phyloP scores from a whole-genome alignment of 768 basidiomycete species.

The Russula earlei region DNA sequence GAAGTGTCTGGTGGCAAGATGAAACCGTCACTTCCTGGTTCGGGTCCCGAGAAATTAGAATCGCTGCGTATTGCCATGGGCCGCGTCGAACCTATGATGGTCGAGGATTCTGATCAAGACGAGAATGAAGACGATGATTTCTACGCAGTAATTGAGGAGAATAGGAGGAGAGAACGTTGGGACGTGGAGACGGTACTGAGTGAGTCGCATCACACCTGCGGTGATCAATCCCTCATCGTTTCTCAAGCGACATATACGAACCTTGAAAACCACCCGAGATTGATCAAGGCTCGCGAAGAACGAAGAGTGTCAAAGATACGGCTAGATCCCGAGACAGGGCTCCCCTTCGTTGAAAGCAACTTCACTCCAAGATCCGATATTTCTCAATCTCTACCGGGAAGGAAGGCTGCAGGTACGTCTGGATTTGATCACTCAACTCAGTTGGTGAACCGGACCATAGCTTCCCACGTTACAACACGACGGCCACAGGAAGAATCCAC shows the following conservation, averaged over 20 bases:
- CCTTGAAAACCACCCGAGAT: slow-evolving; percentile 89
- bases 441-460: slow-evolving; percentile 26
- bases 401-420: not conserved
- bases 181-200: slow-evolving; percentile 95
- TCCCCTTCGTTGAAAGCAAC: slow-evolving; percentile 46
- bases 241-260: slow-evolving; percentile 87
- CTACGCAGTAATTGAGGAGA: slow-evolving; percentile 31
- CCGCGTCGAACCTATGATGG: slow-evolving; percentile 49
- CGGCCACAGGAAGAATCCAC: slow-evolving; percentile 69
- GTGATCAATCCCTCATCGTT: not conserved
- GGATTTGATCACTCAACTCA: not conserved
- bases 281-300: slow-evolving; percentile 61
- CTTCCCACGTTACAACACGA: slow-evolving; percentile 42
- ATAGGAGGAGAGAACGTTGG: slow-evolving; percentile 73
- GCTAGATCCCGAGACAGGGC: slow-evolving; percentile 68
- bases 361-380: slow-evolving; percentile 14
- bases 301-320: slow-evolving; percentile 52
- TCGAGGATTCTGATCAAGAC: slow-evolving; percentile 35
- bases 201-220: slow-evolving; percentile 33
- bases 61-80: slow-evolving; percentile 72
- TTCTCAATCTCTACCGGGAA: slow-evolving; percentile 7
- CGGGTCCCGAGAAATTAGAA: slow-evolving; percentile 69
- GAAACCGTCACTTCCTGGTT: slow-evolving; percentile 64
- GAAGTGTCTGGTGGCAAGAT: slow-evolving; percentile 86
- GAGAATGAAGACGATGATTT: slow-evolving; percentile 38